Evolutionary conservation across 2,329 filamentous ascomycete genomes (phyloP).

Genomic region (Diaporthe ampelina): DNA sequence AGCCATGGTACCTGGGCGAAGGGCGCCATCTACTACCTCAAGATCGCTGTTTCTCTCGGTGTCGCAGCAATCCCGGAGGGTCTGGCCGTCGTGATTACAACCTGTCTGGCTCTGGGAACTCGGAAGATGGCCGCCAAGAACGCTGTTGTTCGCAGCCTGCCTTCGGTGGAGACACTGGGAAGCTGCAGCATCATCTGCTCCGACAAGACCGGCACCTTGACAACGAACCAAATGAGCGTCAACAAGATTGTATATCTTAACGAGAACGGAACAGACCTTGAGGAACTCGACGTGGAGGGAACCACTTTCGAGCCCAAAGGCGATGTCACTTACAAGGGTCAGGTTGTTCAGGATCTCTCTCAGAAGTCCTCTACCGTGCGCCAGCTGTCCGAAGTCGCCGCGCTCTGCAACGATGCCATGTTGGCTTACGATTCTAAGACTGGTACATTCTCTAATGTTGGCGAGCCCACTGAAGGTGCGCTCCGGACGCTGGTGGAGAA

Average conservation of each 20-base stretch:
- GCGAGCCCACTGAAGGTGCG: constrained; percentile 95
- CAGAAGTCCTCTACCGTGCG: constrained; percentile 81
- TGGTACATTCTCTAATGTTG: constrained; percentile 83
- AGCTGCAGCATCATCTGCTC: constrained; percentile 99
- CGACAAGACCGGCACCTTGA: constrained; percentile 98
- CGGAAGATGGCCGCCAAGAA: constrained; percentile 99
- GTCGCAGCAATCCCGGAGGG: constrained; percentile 98
- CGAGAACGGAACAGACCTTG: constrained; percentile 79
- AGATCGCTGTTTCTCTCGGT: constrained; percentile 98
- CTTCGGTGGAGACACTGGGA: constrained; percentile 96
- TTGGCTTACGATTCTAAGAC: constrained; percentile 85
- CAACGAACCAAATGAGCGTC: constrained; percentile 99
- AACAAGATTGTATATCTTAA: constrained; percentile 90
- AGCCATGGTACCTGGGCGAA: constrained; percentile 95
- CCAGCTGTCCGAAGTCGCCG: constrained; percentile 80
- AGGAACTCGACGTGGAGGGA: constrained; percentile 91
- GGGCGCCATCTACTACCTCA: constrained; percentile 98
- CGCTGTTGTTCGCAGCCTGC: constrained; percentile 94
- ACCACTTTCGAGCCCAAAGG: constrained; percentile 93
- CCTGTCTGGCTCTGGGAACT: constrained; percentile 94
- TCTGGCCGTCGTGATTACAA: constrained; percentile 98
- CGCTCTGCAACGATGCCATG: constrained; percentile 90
- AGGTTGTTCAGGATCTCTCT: constrained; percentile 76
- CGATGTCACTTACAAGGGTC: constrained; percentile 77
- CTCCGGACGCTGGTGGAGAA: constrained; percentile 94